These are phyloP conservation scores for Eucommia ulmoides DNA, from an alignment of 257 asterid species.

Conservation along the genomic window DNA sequence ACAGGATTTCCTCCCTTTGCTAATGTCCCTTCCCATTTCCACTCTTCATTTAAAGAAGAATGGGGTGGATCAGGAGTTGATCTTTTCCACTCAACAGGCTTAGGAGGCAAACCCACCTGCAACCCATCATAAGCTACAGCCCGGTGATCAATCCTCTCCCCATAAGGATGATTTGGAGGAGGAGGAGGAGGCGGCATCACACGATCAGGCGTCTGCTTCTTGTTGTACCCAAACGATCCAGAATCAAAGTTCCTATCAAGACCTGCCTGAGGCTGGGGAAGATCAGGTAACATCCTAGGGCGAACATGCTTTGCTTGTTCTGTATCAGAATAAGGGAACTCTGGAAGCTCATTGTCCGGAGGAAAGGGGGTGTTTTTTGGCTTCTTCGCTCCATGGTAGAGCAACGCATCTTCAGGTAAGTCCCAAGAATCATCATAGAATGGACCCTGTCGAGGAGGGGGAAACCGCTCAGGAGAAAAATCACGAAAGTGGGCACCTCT, in stretches of 20 bases:
- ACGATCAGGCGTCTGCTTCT: constrained; percentile 26
- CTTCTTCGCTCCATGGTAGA: constrained; percentile 56
- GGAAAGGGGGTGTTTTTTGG: constrained; percentile 30
- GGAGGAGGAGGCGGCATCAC: constrained; percentile 1
- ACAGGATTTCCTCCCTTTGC: constrained; percentile 81
- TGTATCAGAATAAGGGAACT: constrained; percentile 61
- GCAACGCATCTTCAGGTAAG: constrained; percentile 71
- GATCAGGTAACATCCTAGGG: constrained; percentile 24
- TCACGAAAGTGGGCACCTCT: constrained; percentile 33
- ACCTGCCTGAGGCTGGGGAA: constrained; percentile 23
- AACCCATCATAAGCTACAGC: constrained; percentile 35
- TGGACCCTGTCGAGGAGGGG: constrained; percentile 33
- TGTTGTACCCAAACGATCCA: constrained; percentile 35
- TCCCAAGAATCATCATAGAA: constrained; percentile 74
- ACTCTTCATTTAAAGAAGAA: constrained; percentile 48
- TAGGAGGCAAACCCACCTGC: constrained; percentile 23
- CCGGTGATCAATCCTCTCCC: constrained; percentile 38
- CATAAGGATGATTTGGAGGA: constrained; percentile 27
- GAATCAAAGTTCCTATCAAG: constrained; percentile 40
- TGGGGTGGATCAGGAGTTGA: constrained; percentile 30
- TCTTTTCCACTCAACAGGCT: constrained; percentile 32
- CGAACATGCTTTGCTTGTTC: constrained; percentile 33
- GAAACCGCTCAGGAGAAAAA: constrained; percentile 38
- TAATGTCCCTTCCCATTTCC: constrained; percentile 97
- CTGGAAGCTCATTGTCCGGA: constrained; percentile 60